Evolutionary conservation across 139 green algal genomes (phyloP), one percentile per base, ranked within the genome.

Genomic region (Tetradesmus lagerheimii): DNA sequence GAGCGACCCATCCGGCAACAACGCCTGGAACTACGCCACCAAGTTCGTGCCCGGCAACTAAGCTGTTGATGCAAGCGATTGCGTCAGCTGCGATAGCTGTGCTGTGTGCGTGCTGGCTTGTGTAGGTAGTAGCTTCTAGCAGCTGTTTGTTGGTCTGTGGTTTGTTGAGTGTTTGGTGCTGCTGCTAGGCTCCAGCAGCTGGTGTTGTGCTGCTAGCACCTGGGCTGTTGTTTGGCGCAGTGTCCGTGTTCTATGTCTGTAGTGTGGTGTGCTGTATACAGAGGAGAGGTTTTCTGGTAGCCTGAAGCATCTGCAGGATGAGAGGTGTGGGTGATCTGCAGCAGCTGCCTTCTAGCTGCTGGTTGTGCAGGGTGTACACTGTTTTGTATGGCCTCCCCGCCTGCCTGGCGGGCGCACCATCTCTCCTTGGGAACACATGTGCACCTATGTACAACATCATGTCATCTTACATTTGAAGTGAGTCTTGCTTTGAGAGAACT

Each of bases 11-110:
- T 75, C 41, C 15, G 93, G 82, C 77, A 93, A 93, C 92, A 99
- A 98, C 89, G 96, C 95, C 43, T 97, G 96, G 79, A 93, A 93
- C n/a, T 95, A 91, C 83, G 95, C 96, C 89, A 95, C 94, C 89
- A 97, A 96, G 92, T 97, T 96, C 84, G 84, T 84, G 39, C 93
- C 93, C 25, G 84, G 66, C 31, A 89, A 89, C 84, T 89, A 89
- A 89, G 84, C 84, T n/a, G 57, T 31, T 71, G 57, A 71, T 71
- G 57, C 57, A 31, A 37, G 67, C 11, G 38, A 20, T 25, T 71
- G 57, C 20, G 8, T 71, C 25, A 71, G 57, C 23, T n/a, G 34
- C 3, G 34, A 47, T 39, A 29, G 41, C 79, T 66, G 39, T 85
- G 18, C 37, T 29, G 27, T 37, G n/a, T 64, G 27, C 31, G 41